A percentile compares a stretch with the other conserved stretches of the same genome.
These are phyloP conservation scores for Yamadazyma kitorensis DNA, from an alignment of 805 yeast genomes.

Conservation along the genomic window DNA sequence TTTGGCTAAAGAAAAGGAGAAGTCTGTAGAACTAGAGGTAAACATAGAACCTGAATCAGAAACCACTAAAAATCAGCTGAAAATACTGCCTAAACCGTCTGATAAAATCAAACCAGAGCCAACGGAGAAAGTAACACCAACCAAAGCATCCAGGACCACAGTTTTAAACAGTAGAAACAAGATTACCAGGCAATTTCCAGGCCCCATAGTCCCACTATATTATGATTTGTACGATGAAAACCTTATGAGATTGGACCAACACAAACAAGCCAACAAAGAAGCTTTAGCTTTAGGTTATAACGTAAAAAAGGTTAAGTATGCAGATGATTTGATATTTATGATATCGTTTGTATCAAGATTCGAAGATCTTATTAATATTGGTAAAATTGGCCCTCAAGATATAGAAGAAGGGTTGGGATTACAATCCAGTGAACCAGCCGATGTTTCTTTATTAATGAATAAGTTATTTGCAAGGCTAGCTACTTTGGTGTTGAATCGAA, in stretches of 20 bases:
- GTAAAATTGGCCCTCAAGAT: conserved; percentile 33
- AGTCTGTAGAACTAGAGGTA: background rate
- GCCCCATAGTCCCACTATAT: conserved; percentile 34
- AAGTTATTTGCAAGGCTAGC: conserved; percentile 28
- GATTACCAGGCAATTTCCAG: conserved; percentile 34
- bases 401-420: conserved; percentile 36
- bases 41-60: conserved; percentile 1
- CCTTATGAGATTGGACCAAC: conserved; percentile 16
- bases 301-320: conserved; percentile 22
- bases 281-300: conserved; percentile 34
- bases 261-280: conserved; percentile 15
- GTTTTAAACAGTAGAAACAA: conserved; percentile 26
- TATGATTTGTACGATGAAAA: conserved; percentile 40
- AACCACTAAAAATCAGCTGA: background rate
- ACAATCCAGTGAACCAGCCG: conserved; percentile 1
- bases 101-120: background rate
- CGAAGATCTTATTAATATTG: conserved; percentile 18
- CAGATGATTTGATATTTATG: conserved; percentile 32
- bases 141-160: conserved; percentile 26
- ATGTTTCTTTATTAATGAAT: conserved; percentile 31
- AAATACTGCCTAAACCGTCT: background rate
- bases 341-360: conserved; percentile 33
- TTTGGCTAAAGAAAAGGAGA: background rate
- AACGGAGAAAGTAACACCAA: conserved; percentile 2
- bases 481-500: conserved; percentile 36